Evolutionary conservation across 2,329 filamentous ascomycete genomes (phyloP).

Genomic region (Epichloe elymi): DNA sequence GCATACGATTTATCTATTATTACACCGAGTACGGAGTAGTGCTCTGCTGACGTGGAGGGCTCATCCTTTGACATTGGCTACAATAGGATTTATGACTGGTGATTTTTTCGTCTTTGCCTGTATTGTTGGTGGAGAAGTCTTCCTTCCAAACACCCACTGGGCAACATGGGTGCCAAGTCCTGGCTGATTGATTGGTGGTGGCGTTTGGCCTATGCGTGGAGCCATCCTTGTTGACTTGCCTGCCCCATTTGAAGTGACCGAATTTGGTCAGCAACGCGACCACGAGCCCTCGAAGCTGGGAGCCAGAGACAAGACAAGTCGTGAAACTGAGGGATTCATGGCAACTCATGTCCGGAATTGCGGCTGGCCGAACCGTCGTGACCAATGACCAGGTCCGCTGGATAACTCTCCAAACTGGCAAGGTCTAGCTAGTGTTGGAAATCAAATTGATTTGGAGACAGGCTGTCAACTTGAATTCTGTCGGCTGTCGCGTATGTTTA

Average conservation of each 20-base stretch:
- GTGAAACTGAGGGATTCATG: neutral
- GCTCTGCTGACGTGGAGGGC: neutral
- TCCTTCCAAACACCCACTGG: no score
- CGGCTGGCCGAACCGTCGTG: neutral
- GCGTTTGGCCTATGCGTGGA: neutral
- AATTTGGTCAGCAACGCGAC: neutral
- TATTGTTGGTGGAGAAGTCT: neutral
- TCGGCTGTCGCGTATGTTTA: no score
- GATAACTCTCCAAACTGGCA: neutral
- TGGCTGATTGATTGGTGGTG: neutral
- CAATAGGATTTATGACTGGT: neutral
- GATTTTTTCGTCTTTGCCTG: neutral
- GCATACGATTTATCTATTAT: no score
- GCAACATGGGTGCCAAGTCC: neutral
- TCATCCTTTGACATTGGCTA: neutral
- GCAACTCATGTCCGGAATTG: no score
- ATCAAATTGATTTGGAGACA: neutral
- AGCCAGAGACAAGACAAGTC: neutral
- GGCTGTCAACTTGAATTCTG: no score
- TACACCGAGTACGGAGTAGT: neutral
- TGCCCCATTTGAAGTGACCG: neutral
- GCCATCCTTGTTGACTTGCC: neutral
- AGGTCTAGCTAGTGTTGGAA: neutral
- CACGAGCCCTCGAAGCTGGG: neutral
- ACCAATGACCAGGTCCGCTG: neutral